These are phyloP conservation scores for Quercus parvula DNA, from an alignment of 306 rosid genomes.

Conservation along the genomic window DNA sequence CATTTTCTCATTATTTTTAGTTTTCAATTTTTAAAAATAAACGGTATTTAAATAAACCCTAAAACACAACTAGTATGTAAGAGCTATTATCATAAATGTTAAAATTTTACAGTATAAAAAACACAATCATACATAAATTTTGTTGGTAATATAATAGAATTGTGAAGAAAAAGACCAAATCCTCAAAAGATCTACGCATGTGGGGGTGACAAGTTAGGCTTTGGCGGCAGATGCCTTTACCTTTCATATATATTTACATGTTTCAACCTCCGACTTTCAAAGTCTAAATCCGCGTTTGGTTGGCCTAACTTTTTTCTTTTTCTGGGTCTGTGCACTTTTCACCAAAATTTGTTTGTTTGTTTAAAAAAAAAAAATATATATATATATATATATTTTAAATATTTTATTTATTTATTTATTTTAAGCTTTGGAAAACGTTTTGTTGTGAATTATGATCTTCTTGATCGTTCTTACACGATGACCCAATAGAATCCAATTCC, in stretches of 20 bases:
- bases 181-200: neutral
- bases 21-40: too few relatives aligned
- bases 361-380: too few relatives aligned
- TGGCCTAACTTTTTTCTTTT: neutral
- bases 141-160: neutral
- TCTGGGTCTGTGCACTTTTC: neutral
- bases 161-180: neutral
- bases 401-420: too few relatives aligned
- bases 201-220: neutral
- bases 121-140: too few relatives aligned
- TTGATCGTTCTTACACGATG: neutral
- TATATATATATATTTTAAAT: too few relatives aligned
- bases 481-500: neutral
- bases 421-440: neutral
- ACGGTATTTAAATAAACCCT: too few relatives aligned
- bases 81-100: too few relatives aligned
- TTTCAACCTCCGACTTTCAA: neutral
- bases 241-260: neutral
- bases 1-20: too few relatives aligned
- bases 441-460: neutral
- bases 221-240: neutral
- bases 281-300: neutral
- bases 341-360: too few relatives aligned
- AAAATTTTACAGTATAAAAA: too few relatives aligned
- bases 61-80: too few relatives aligned